These are phyloP conservation scores for Lanmaoa rubissima DNA, from an alignment of 768 basidiomycete genomes.

Conservation along the genomic window DNA sequence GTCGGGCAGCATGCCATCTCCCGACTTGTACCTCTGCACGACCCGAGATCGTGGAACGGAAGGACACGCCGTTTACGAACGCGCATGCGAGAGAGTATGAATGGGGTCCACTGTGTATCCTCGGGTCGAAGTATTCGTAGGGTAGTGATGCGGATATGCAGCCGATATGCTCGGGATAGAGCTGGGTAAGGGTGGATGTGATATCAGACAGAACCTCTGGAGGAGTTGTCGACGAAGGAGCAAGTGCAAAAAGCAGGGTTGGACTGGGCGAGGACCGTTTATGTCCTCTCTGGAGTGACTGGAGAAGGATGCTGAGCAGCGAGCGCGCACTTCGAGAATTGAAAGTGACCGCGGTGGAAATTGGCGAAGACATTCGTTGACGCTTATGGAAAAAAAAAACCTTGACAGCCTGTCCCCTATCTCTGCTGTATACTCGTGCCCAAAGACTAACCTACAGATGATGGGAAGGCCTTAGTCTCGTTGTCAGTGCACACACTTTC, in stretches of 20 bases:
- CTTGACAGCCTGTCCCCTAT: neutral
- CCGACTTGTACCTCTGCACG: constrained; percentile 62
- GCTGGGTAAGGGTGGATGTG: constrained; percentile 39
- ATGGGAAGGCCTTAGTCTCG: neutral
- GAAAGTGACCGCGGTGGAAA: constrained; percentile 18
- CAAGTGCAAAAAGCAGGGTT: constrained; percentile 25
- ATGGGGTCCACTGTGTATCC: constrained; percentile 27
- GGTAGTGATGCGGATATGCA: constrained; percentile 58
- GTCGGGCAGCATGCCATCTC: constrained; percentile 61
- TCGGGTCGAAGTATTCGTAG: constrained; percentile 7
- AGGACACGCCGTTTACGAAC: constrained; percentile 41
- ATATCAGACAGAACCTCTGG: constrained; percentile 35
- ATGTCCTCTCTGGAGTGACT: constrained; percentile 2
- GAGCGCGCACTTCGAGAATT: constrained; percentile 19
- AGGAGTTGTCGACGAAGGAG: constrained; percentile 24
- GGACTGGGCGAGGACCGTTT: neutral
- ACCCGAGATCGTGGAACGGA: constrained; percentile 65
- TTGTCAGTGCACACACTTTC: neutral
- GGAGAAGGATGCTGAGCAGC: constrained; percentile 9
- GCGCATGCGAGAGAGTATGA: constrained; percentile 63
- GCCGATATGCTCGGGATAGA: constrained; percentile 48
- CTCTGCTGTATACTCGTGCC: neutral
- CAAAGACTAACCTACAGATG: neutral
- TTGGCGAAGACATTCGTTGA: constrained; percentile 13
- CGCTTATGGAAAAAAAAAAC: neutral